Base-by-base conservation (phyloP, 352 stramenopile genomes). In the Blastocystis sp. region DNA sequence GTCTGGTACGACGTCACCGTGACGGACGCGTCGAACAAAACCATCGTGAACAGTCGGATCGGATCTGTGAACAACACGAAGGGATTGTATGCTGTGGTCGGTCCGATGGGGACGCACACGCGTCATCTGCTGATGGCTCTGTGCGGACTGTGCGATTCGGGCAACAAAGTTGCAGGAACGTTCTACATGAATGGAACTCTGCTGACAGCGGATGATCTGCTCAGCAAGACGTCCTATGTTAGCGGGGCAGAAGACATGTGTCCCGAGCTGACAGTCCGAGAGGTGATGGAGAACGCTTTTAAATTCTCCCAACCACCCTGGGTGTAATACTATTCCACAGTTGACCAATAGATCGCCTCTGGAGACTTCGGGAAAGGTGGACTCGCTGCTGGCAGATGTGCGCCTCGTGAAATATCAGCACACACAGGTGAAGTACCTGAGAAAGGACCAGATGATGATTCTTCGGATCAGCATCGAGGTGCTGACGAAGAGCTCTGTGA, bases 1-100 rank as follows among this genome's bases (percentile, higher is more conserved):
- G 73, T 66, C 11, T 85, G 73, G 73, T 85, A 68, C 37, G 73
- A 85, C 56, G 73, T 85, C 16, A 26, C 59, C 20, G 50, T 85
- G 3, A 85, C 73, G 8, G 45, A 39, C 2, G 20, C 45, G 34
- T 50, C 37, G n/a, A 34, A 45, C n/a, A 69, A 53, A 30, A 26
- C 8, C 18, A 85, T 85, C 56, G 73, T 85, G 6, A 85, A 66
- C 50, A 85, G 73, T 68, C 73, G 73, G 20, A 85, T 85, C 50
- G 73, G 73, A 34, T 66, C 73, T 41, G 73, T 85, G 9, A 85
- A 85, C 50, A 85, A 85, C 73, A 66, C 73, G 4, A 45, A 64
- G n/a, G 73, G 73, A 16, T 39, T 85, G 5, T 85, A 85, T 18
- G 73, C 73, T 26, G 45, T 85, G 20, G 73, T 85, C 2, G 73